These are phyloP conservation scores for Teunomyces lycoperdinae DNA, from an alignment of 805 yeast genomes.

Conservation along the genomic window DNA sequence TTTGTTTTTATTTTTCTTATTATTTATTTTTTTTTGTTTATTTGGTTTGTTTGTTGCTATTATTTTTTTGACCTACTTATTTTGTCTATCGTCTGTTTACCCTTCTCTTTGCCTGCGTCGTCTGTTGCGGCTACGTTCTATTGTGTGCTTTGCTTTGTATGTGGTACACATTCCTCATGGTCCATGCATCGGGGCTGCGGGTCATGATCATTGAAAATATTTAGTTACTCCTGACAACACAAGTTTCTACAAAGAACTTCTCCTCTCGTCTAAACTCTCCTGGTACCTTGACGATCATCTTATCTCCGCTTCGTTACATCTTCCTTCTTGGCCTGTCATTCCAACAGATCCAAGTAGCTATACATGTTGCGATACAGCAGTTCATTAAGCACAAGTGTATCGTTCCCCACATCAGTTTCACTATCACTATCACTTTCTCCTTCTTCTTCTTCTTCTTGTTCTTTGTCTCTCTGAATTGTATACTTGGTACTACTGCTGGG, in stretches of 20 bases:
- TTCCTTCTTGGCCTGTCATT: not conserved
- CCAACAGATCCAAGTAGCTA: conserved; percentile 5
- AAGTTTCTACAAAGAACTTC: too few relatives aligned
- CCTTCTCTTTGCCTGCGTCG: not conserved
- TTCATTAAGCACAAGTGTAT: conserved; percentile 5
- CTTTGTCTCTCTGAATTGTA: not conserved
- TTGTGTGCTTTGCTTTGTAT: not conserved
- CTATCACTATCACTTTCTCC: not conserved
- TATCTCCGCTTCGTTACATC: not conserved
- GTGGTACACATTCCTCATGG: not conserved
- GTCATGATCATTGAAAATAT: too few relatives aligned
- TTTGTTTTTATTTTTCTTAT: not conserved
- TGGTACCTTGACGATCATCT: not conserved
- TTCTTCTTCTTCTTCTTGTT: not conserved
- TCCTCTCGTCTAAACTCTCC: not conserved
- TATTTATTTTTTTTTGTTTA: too few relatives aligned
- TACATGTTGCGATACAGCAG: not conserved
- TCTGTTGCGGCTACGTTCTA: not conserved
- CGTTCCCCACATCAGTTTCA: conserved; percentile 3
- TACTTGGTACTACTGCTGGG: conserved; percentile 2
- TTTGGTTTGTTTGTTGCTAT: too few relatives aligned
- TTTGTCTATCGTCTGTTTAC: not conserved
- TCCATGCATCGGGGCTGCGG: not conserved
- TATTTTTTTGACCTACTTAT: not conserved
- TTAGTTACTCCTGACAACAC: not conserved